Conservation (phyloP, 257 asterid species). For the Anisodus tanguticus region DNA sequence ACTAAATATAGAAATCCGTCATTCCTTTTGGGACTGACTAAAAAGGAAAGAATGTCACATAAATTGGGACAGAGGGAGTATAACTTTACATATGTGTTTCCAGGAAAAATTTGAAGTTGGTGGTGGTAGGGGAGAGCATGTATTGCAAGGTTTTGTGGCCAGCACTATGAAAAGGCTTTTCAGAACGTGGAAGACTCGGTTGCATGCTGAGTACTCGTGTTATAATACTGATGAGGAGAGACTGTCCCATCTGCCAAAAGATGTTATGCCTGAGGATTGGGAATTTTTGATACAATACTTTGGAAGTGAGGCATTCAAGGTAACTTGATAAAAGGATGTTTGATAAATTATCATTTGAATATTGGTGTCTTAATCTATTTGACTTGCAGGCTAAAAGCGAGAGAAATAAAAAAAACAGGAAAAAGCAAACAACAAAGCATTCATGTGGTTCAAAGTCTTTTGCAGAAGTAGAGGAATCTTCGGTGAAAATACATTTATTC, state of each 20-base stretch:
- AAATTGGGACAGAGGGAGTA: not conserved
- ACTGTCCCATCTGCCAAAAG: conserved; percentile 22
- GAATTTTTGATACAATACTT: conserved; percentile 22
- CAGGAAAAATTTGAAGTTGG: conserved; percentile 30
- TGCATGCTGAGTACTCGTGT: conserved; percentile 26
- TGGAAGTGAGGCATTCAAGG: conserved; percentile 25
- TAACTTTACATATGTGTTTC: not conserved
- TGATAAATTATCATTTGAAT: conserved; percentile 16
- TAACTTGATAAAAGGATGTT: conserved; percentile 8
- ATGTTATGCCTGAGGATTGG: conserved; percentile 26
- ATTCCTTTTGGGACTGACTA: not conserved
- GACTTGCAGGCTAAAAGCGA: conserved; percentile 23
- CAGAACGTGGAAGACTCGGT: conserved; percentile 30
- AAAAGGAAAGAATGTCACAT: not conserved
- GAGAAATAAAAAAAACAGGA: conserved; percentile 28
- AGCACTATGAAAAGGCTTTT: conserved; percentile 29
- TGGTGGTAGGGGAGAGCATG: conserved; percentile 30
- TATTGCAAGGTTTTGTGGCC: conserved; percentile 16
- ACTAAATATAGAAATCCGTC: not conserved
- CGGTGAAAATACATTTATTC: conserved; percentile 25
- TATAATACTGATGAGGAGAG: conserved; percentile 22
- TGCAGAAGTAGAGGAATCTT: conserved; percentile 28
- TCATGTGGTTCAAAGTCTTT: conserved; percentile 28
- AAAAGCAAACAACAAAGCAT: conserved; percentile 29
- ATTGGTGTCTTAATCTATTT: not conserved